Base-by-base conservation (phyloP, 2,329 filamentous ascomycete genomes). In the Saccharata proteae region DNA sequence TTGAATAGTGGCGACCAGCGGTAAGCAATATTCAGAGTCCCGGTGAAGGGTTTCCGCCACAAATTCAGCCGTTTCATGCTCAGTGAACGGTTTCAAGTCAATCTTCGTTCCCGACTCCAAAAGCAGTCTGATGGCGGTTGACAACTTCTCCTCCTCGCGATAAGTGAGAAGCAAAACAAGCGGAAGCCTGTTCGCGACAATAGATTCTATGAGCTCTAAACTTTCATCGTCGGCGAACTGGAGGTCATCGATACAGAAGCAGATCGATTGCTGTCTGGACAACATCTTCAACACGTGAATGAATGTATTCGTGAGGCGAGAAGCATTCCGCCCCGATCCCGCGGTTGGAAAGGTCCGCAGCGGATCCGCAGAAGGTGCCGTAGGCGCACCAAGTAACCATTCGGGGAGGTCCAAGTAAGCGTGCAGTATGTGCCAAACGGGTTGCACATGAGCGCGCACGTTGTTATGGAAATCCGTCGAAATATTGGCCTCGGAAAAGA, bases 211-310 rank as follows among this genome's bases (percentile, higher is more conserved):
- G 31, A 94, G 63, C 36, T 93, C 83, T 28, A 90, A 59, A 10
- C 80, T 90, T 52, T 94, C 88, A 16, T 80, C 73, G 48, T 94
- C 88, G 5, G 85, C 84, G 52, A 84, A 90, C 45, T 94, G 85
- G 18, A 94, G 60, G 53, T 94, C 88, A 47, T 94, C 88, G 16
- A 94, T 59, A 44, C 77, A 85, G 43, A 93, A 77, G 47, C 83
- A 92, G 32, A 93, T 85, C 45, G 93, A 76, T 45, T 86, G 90
- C 50, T 86, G 77, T 13, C 77, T 67, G 0, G 83, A 80, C 34
- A 96, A 76, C 24, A 92, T 72, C 31, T 82, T 73, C 30, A 94
- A 56, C 7, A 93, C 78, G 43, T 94, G 86, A 26, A 93, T 61
- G 44, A 92, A 88, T 2, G 82, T 86, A 47, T 85, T 88, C 67